Base-by-base conservation (phyloP, 2,329 filamentous ascomycete species). In the Clonostachys byssicola region DNA sequence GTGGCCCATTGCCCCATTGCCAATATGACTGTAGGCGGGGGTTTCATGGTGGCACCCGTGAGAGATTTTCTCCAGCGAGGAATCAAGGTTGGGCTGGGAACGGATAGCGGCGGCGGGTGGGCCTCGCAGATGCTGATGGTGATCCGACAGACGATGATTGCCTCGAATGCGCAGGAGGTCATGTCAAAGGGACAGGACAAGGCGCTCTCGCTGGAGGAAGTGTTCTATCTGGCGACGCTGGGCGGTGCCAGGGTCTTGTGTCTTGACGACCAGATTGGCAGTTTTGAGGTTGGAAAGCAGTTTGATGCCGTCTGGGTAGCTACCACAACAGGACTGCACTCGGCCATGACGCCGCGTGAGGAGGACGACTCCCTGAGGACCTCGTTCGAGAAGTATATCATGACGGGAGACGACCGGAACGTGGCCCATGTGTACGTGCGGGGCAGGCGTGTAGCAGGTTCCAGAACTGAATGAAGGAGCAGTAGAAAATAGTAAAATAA, bases 81-180 rank as follows among this genome's bases (percentile, higher is more conserved):
- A 1, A 77, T 86, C 57, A 83, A 85, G 49, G 80, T 86, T n/a
- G 83, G 83, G 0, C 62, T 87, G 0, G 83, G 83, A 0, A 86
- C 83, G 0, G 83, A 86, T 52, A 79, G 75, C 40, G 81, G 81
- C 3, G 83, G 81, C 33, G 82, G 83, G 0, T 85, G 78, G 60
- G 79, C 80, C 5, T 73, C 72, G 6, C 77, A 73, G 10, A 83
- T 86, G 56, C 65, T 84, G 2, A 74, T 80, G 49, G 72, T 73
- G 2, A 81, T 83, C 64, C 67, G 79, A 9, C 75, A 81, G 52
- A 77, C 81, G 1, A 70, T 85, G 47, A 73, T 85, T 38, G 74
- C 73, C 0, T 76, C 73, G 4, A 72, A 74, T 49, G 73, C 75
- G 2, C 58, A 67, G 2, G 74, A 77, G 47, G 70, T 62, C 1